A percentile compares a stretch with the other conserved stretches of the same genome.
Conservation (phyloP, 805 yeast genomes). For the Lipomyces sp. region DNA sequence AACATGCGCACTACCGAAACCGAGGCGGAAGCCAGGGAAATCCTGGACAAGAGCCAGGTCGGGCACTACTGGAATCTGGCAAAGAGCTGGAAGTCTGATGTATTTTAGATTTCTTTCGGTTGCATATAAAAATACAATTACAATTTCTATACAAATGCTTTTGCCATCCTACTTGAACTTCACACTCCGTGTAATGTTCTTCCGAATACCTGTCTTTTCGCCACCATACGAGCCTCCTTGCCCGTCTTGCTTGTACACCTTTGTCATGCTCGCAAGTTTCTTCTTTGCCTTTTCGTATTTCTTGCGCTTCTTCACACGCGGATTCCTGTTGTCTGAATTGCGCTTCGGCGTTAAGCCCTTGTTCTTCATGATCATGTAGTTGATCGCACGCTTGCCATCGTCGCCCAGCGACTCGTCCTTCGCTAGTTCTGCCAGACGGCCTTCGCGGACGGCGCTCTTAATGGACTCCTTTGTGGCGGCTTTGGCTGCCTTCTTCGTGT, state of each 20-base stretch:
- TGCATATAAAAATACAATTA: not conserved
- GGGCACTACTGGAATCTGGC: constrained; percentile 30
- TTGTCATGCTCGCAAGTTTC: constrained; percentile 86
- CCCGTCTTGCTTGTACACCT: constrained; percentile 67
- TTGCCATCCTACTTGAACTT: constrained; percentile 46
- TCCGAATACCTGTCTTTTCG: constrained; percentile 95
- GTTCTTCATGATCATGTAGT: constrained; percentile 91
- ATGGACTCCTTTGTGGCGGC: constrained; percentile 8
- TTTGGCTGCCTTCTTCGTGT: constrained; percentile 49
- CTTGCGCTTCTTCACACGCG: constrained; percentile 98
- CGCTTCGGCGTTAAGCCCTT: constrained; percentile 93
- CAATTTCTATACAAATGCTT: not conserved
- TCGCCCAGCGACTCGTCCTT: constrained; percentile 55
- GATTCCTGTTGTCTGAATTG: constrained; percentile 89
- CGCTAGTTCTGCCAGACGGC: constrained; percentile 68
- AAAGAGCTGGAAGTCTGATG: constrained; percentile 17
- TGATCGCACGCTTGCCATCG: constrained; percentile 90
- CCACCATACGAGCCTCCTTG: constrained; percentile 73
- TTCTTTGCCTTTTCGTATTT: constrained; percentile 92
- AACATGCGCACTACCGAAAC: constrained; percentile 14
- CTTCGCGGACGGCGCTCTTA: constrained; percentile 69
- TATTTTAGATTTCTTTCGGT: not conserved
- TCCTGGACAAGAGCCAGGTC: constrained; percentile 16
- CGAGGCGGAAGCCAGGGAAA: constrained; percentile 25
- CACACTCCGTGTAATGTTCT: constrained; percentile 84